A percentile compares a stretch with the other conserved stretches of the same genome.
phyloP scores from a whole-genome alignment of 2,329 filamentous ascomycete species.

The Aspergillus sp. region DNA sequence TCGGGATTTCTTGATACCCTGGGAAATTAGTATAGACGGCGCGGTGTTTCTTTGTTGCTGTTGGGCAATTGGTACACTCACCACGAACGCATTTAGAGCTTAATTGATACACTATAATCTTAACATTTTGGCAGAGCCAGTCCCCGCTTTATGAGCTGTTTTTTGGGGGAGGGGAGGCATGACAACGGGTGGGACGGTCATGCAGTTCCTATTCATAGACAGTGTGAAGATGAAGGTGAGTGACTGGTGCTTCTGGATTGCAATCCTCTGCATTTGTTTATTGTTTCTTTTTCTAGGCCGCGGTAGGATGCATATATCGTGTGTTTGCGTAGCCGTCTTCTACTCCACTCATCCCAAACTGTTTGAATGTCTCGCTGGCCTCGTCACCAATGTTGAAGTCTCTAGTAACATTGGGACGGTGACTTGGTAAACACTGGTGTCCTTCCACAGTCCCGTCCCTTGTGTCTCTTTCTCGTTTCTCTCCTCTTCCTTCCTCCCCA shows the following conservation, averaged over 20 bases:
- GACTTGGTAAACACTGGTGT: not conserved
- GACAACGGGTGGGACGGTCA: not conserved
- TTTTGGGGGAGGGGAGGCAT: too few relatives aligned
- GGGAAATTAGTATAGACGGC: conserved; percentile 18
- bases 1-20: conserved; percentile 28
- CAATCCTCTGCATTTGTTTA: not conserved
- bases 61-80: conserved; percentile 11
- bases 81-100: conserved; percentile 12
- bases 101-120: conserved; percentile 15
- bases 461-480: not conserved
- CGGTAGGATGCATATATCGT: not conserved
- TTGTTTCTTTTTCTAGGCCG: not conserved
- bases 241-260: not conserved
- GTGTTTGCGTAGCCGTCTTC: not conserved
- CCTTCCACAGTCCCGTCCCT: not conserved
- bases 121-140: not conserved
- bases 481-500: not conserved
- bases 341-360: not conserved
- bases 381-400: not conserved
- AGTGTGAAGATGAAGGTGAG: not conserved
- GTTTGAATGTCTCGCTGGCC: not conserved
- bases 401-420: not conserved
- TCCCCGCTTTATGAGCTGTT: not conserved
- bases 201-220: not conserved
- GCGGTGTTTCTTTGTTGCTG: conserved; percentile 13